Evolutionary conservation across 148 eudicot genomes (phyloP), one percentile per base, ranked within the genome.

Genomic region (Rhododendron griersonianum): DNA sequence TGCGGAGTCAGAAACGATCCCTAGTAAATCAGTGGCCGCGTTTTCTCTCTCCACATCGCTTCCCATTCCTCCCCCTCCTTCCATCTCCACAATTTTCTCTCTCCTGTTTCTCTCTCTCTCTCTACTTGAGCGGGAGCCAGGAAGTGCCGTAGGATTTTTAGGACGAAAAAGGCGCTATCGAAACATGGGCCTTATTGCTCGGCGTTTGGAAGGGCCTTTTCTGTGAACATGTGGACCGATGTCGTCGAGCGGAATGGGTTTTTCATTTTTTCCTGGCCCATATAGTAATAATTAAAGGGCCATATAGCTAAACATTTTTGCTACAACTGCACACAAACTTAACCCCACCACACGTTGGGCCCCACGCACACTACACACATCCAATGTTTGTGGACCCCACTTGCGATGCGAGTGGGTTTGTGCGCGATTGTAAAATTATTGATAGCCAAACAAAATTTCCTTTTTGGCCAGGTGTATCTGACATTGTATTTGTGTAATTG

Each of bases 1-100:
- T 89, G 86, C 89, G 88, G 45, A 95, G 94, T 50, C 95, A 96
- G 87, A 97, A 97, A 78, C 98, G 93, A 86, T 93, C 95, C 63
- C 93, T 86, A 97, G 82, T 41, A 91, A 80, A 41, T 88, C 93
- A 41, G 89, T 86, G 83, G 89, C 94, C 67, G 93, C 90, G 13
- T 93, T 33, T 21, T 85, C 91, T 77, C 89, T 91, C 88, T 92
- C 95, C 37, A 21, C 87, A 2, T 87, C 89, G 85, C 87, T 87
- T 88, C 85, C 92, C 85, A 84, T 76, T 86, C 87, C 84, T 23
- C 71, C 82, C 81, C 85, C 89, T 74, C 79, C 84, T 83, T 88
- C 90, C 78, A 89, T 82, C 53, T 16, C 37, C 75, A 69, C 37
- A 13, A 15, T 37, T 18, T 23, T 16, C 25, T 37, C 45, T 16